A percentile compares a stretch with the other conserved stretches of the same genome.
These are phyloP conservation scores for Venustampulla echinocandica DNA, from an alignment of 495 filamentous ascomycete species.

Conservation along the genomic window DNA sequence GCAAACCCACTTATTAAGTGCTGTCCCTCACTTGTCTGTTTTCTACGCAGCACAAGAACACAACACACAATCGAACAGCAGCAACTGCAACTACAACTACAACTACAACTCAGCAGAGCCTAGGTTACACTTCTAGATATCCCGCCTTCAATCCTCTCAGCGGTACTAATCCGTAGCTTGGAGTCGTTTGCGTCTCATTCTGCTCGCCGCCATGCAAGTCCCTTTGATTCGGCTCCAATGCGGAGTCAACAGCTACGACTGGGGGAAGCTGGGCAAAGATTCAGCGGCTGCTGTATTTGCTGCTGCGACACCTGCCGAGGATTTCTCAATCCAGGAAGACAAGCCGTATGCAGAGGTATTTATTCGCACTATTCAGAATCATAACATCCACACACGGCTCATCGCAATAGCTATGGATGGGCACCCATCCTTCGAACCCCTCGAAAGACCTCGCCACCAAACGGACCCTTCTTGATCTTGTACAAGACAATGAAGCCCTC, in stretches of 20 bases:
- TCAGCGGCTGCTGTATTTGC: slow-evolving; percentile 75
- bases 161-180: not conserved
- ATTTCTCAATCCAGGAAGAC: slow-evolving; percentile 68
- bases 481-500: slow-evolving; percentile 78
- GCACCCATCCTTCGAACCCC: slow-evolving; percentile 90
- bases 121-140: no score
- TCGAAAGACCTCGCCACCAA: slow-evolving; percentile 81
- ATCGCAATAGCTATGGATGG: slow-evolving; percentile 85
- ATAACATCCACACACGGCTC: slow-evolving; percentile 6
- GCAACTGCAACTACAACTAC: no score
- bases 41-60: no score
- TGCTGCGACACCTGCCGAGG: slow-evolving; percentile 60
- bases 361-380: no score
- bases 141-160: not conserved
- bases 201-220: no score
- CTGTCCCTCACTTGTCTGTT: no score
- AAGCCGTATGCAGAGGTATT: slow-evolving; percentile 83
- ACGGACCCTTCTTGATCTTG: slow-evolving; percentile 80
- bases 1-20: no score
- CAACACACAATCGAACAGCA: no score
- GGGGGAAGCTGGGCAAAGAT: slow-evolving; percentile 84
- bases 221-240: slow-evolving; percentile 89
- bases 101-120: no score
- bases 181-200: no score
- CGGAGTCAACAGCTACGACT: slow-evolving; percentile 97